Conservation (phyloP, 768 basidiomycete species). For the Mycena galericulata region DNA sequence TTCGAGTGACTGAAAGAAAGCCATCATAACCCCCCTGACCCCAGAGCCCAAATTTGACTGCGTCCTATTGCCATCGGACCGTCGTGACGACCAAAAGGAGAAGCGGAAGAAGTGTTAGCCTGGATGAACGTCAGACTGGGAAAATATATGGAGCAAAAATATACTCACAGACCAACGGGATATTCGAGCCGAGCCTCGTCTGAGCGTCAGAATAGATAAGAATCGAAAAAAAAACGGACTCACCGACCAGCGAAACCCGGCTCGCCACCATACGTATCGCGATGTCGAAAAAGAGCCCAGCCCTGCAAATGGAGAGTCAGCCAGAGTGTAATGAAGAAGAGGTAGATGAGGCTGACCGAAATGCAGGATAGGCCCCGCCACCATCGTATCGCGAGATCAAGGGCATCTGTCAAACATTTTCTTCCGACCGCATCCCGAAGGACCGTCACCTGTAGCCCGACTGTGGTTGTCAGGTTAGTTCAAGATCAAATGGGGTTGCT, state of each 20-base stretch:
- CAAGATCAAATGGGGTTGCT: background rate
- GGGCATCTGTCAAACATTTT: background rate
- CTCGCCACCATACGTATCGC: too few species aligned
- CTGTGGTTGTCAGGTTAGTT: constrained; percentile 6
- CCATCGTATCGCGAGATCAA: background rate
- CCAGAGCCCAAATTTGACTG: background rate
- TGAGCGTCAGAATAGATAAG: background rate
- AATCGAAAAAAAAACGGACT: background rate
- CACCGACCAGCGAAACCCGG: background rate
- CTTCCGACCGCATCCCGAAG: constrained; percentile 9
- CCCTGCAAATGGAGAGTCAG: background rate
- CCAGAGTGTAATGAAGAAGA: background rate
- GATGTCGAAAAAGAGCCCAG: background rate
- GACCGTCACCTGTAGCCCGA: constrained; percentile 9
- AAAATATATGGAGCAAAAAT: background rate
- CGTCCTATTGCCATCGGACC: background rate
- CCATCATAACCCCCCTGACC: background rate
- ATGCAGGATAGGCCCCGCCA: background rate
- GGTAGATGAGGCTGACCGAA: too few species aligned
- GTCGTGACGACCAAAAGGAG: background rate
- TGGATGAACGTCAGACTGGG: background rate
- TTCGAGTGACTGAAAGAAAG: background rate
- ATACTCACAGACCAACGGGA: background rate
- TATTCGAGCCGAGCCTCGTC: background rate
- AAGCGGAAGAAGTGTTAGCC: background rate